Base-by-base conservation (phyloP, 805 yeast species). In the Monosporozyma servazzii region DNA sequence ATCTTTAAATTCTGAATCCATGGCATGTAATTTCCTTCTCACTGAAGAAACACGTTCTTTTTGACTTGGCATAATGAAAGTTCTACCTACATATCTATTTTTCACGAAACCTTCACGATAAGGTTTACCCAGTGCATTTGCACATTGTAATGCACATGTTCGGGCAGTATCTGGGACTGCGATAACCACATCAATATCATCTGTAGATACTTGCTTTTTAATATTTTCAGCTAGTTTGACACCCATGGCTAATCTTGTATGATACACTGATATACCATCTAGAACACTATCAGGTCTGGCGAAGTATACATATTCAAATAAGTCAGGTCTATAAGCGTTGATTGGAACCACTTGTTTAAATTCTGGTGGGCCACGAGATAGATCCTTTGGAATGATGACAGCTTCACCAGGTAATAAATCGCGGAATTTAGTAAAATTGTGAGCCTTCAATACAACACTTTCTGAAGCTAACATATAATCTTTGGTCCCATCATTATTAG, bases 121-220 rank as follows among this genome's bases (percentile, higher is more conserved):
- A 18, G 96, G 95, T 18, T 88, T 66, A 46, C 81, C 78, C 56
- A 93, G 75, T 47, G 81, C 75, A 37, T 86, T 90, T 1, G 98
- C 91, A 70, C 96, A 85, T 65, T 93, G 93, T 54, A 90, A 71
- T 0, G 98, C 98, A 21, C 96, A 84, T 43, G 95, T 90, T 70
- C 98, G 80, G n/a, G 98, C 84, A 7, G 99, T 93, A 68, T 93
- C 99, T 10, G 99, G 99, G 13, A 93, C 99, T 2, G 99, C 97
- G 53, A 93, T 88, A 39, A 93, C 96, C 46, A 91, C 99, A 62
- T 93, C 99, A 51, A 93, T 84, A 54, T 79, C 79, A 49, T 76
- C 70, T 42, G 72, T 68, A 47, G 75, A 75, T 17, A 65, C 47
- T 39, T 76, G 80, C 51, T 74, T 73, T 48, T 67, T 58, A 56